These are phyloP conservation scores for Nectriaceae sp. DNA, from an alignment of 2,329 filamentous ascomycete genomes.

Conservation along the genomic window DNA sequence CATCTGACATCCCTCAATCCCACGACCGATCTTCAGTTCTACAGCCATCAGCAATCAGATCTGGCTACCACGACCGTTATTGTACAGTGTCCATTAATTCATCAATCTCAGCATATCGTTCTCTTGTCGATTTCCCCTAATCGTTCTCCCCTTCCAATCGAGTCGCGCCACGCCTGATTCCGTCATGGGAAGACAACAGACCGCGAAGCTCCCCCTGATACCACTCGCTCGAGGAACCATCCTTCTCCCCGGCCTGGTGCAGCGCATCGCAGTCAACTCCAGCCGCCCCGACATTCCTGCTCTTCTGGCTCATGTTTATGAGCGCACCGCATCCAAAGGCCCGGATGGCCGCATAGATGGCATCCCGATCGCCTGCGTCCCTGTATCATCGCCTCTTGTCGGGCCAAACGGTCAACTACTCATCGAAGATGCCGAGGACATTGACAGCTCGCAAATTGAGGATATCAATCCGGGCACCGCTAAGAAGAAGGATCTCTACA, in stretches of 20 bases:
- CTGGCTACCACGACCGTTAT: no score
- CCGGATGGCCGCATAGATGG: constrained; percentile 63
- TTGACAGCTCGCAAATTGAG: constrained; percentile 42
- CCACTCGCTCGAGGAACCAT: constrained; percentile 79
- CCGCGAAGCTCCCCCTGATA: constrained; percentile 69
- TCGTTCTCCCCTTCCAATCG: no score
- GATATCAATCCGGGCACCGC: constrained; percentile 60
- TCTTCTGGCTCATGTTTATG: constrained; percentile 82
- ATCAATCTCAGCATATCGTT: constrained; percentile 11
- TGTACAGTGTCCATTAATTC: no score
- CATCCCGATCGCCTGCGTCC: constrained; percentile 85
- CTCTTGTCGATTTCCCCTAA: constrained; percentile 1
- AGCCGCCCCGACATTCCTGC: constrained; percentile 86
- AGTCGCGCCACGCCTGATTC: constrained; percentile 7
- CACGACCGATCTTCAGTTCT: background rate
- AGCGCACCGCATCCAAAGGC: constrained; percentile 69
- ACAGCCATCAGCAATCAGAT: no score
- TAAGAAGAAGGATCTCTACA: constrained; percentile 74
- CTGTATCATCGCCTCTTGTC: constrained; percentile 75
- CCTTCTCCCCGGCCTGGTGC: constrained; percentile 80
- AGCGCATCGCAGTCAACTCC: constrained; percentile 79
- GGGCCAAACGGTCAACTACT: constrained; percentile 75
- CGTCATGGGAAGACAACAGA: constrained; percentile 44
- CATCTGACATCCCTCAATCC: constrained; percentile 24
- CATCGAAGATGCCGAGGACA: constrained; percentile 63